Base-by-base conservation (phyloP, 768 basidiomycete species). In the Termitomyces sp. region DNA sequence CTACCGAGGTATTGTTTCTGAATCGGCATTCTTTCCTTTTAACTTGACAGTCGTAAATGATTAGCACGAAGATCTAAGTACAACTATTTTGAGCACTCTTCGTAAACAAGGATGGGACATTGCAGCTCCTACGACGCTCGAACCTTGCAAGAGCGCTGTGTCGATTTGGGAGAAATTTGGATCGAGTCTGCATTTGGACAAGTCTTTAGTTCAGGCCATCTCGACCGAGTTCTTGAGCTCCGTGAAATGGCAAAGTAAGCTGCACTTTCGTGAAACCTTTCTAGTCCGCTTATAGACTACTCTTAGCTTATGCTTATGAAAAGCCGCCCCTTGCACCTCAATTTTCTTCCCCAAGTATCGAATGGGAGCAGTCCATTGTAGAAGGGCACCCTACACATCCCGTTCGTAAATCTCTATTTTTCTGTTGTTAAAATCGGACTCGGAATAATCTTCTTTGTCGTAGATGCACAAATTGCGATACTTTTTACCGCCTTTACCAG, bases 361-460 rank as follows among this genome's bases (percentile, higher is more conserved):
- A 72, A 36, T 85, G 83, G 83, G 82, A 85, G 58, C 80, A 83
- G 63, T 82, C 82, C 2, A 81, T 84, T 29, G 79, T 83, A 20
- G 82, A 84, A 65, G 81, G 82, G 0, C 83, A 85, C 63, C 81
- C 82, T 4, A 83, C 79, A 0, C 83, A 85, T 66, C 82, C 83
- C 16, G 83, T 82, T 61, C 58, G 73, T 61, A 14, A 24, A 41
- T 22, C n/a, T 20, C 29, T 12, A 1, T 24, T 16, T 24, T 13
- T 12, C 34, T 24, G 29, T 31, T 29, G 7, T 16, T 37, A 14
- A 39, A 53, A 36, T 43, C 14, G 39, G 31, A 9, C 31, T n/a
- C 7, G 13, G 8, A 36, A 26, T 12, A 13, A 3, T 10, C 48
- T 26, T 24, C 42, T 54, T 32, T 26, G 43, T 18, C 52, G n/a